Evolutionary conservation across 1,284 basidiomycete genomes (phyloP), one percentile per base, ranked within the genome.

Genomic region (Naganishia cerealis): DNA sequence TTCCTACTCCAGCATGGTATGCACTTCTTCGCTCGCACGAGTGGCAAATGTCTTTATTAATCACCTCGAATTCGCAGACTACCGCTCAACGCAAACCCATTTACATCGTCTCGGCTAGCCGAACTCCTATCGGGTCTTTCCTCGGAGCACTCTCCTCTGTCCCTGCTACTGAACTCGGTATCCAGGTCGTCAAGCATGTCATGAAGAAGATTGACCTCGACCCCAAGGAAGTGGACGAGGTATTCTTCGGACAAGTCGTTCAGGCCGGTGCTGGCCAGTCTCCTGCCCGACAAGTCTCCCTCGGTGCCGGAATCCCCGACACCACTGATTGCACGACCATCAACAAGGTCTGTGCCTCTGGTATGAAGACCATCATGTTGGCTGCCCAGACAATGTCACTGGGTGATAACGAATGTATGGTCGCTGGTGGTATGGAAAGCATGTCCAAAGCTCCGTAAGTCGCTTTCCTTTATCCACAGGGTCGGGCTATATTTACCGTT

Each of bases 271-370:
- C 93, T 58, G 94, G 94, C 59, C 94, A 98, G 80, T 93, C 91
- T 46, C 92, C 95, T 36, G 93, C 95, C 63, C 88, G 95, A 71
- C 95, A 99, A 81, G 94, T 96, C 70, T 93, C 90, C 15, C 88
- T 98, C 73, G 85, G 83, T 70, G 86, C 94, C 38, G 95, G 80
- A 40, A 77, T 96, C 80, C 88, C 87, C 72, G 81, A 88, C 26
- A 85, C 85, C 70, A 94, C 94, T 43, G 96, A 99, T 83, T 94
- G 94, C 21, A 99, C 96, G 48, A 99, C 96, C 65, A 90, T 99
- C 84, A 99, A 99, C 87, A 96, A 98, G 82, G 92, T 99, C 76
- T 99, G 95, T 80, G 95, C 95, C 4, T 93, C 90, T 71, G 96
- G 95, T 66, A 85, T 99, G 85, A 97, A 99, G 83, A 85, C 92